Base-by-base conservation (phyloP, 2,329 filamentous ascomycete species). In the Fusarium sambucinum region DNA sequence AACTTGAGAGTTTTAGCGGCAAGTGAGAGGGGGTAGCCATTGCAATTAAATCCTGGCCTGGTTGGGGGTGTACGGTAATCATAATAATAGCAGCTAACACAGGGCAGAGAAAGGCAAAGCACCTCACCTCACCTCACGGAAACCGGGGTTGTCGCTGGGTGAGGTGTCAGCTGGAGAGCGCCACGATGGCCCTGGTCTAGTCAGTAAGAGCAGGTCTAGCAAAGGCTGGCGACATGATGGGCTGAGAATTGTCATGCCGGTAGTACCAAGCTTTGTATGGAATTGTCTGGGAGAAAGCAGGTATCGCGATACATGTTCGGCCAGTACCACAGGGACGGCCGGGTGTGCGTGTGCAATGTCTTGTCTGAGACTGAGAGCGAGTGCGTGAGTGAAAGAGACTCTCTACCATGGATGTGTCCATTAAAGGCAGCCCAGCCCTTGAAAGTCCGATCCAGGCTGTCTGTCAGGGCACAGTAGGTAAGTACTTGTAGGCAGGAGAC, bases 91-190 rank as follows among this genome's bases (percentile, higher is more conserved):
- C 35, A 66, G 35, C 65, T 57, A 61, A 47, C 51, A 66, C 55
- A 56, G 57, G 59, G 66, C 65, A 69, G 54, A 69, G 66, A 62
- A 66, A 55, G 55, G 66, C 60, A 68, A 68, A 68, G 65, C 65
- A 68, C 65, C 59, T 60, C 57, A 61, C 58, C 66, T 67, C 65
- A 68, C 65, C 50, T 60, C 58, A 62, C 57, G 59, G 42, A 66
- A 69, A 58, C 66, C 51, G 41, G 66, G 66, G 65, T 69, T 25
- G 55, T 68, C 66, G 55, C 60, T 68, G 63, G 53, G 63, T 66
- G 61, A 53, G 60, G 69, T 73, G 72, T 74, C 72, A 74, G 72
- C 72, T 74, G 72, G 70, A 72, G 55, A 55, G 68, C 72, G 72
- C 72, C 72, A 74, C 72, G 64, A 69, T 58, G 59, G 67, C 72